Evolutionary conservation across 1,139 yeast genomes (phyloP).

Genomic region (Candida sp.): DNA sequence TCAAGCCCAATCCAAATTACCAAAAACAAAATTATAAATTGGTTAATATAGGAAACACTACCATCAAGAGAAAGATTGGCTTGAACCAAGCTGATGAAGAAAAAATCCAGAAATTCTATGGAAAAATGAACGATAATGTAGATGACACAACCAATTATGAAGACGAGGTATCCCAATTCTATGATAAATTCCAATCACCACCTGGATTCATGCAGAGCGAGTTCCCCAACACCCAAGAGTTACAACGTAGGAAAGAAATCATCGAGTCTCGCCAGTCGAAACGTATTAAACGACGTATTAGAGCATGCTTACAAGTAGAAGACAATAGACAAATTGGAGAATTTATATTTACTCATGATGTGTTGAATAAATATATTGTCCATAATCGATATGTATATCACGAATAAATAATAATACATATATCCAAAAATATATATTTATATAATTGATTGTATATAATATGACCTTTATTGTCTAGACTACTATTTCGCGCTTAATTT

Average conservation of each 20-base stretch:
- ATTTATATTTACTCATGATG: conserved; percentile 13
- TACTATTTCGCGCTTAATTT: not conserved
- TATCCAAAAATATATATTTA: not conserved
- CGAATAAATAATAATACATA: conserved; percentile 8
- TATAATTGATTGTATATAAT: not conserved
- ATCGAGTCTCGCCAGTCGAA: conserved; percentile 14
- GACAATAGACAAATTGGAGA: conserved; percentile 13
- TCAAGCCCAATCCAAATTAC: conserved; percentile 35
- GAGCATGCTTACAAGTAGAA: conserved; percentile 10
- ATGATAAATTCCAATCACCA: conserved; percentile 53
- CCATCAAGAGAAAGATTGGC: conserved; percentile 14
- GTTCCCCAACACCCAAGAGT: conserved; percentile 61
- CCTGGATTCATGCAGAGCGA: conserved; percentile 64
- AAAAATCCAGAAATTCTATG: conserved; percentile 24
- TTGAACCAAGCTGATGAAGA: conserved; percentile 26
- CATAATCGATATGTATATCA: conserved; percentile 10
- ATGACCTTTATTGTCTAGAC: not conserved
- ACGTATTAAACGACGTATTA: conserved; percentile 16
- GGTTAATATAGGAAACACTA: conserved; percentile 1
- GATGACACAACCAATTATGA: conserved; percentile 16
- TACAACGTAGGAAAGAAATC: conserved; percentile 13
- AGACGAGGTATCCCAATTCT: conserved; percentile 22
- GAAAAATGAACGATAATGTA: conserved; percentile 11
- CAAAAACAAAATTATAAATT: conserved; percentile 17
- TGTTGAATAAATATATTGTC: conserved; percentile 14